Evolutionary conservation across 208 protist species (phyloP), one percentile per base, ranked within the genome.

Genomic region (Phytomonas serpens): DNA sequence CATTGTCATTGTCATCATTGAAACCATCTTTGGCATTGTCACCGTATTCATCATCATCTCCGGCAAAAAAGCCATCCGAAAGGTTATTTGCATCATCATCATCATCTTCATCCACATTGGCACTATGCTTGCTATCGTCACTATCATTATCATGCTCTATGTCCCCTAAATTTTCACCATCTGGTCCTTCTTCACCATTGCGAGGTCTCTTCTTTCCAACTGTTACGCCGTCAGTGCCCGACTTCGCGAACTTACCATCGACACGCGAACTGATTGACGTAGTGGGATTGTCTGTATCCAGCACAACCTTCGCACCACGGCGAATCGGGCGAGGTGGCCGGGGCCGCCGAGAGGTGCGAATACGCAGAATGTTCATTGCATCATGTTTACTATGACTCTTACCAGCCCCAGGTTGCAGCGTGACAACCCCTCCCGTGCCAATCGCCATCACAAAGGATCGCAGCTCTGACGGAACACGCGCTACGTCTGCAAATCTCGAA

Each of bases 1-100:
- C 74, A 34, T 88, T 78, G n/a, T 74, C 77, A 30, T 83, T 82
- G 67, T 85, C 78, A 19, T 79, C 83, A 36, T 76, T 78, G 33
- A 64, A 64, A 64, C 77, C 77, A 52, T 77, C 80, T 36, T 67
- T 80, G 68, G 77, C 78, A 30, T 79, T 69, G 40, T 64, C 68
- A 34, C 67, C 73, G 65, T 63, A 69, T 67, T 93, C 88, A 66
- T 93, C 87, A 68, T 93, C 87, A 67, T 89, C 87, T 38, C 80
- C 75, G 29, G 81, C 70, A 32, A 73, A 71, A 31, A 85, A 77
- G 40, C 78, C 69, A 23, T 74, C 77, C 29, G 78, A 82, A 16
- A 88, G 52, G 51, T 86, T 76, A 63, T 93, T 85, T 6, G 84
- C 82, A 30, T 86, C 82, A 37, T 84, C 84, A 34, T 64, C 61